phyloP scores from a whole-genome alignment of 352 stramenopile genomes.

The Pythium scleroteichum region DNA sequence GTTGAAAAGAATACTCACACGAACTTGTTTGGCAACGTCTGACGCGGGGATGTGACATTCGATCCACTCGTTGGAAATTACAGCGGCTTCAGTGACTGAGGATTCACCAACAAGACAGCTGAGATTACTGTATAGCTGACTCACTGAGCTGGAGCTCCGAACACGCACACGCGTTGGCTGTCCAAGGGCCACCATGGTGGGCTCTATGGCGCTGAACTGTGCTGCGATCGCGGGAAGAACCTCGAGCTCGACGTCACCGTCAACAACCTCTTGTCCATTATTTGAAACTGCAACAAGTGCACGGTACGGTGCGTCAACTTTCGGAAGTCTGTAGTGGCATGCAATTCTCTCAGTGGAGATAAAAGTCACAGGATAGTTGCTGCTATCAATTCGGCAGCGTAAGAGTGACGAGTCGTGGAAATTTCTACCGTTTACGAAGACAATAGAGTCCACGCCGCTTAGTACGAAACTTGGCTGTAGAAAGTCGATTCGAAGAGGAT shows the following conservation, averaged over 20 bases:
- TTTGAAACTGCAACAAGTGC: conserved; percentile 18
- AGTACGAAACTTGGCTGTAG: conserved; percentile 1
- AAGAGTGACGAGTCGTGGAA: conserved; percentile 50
- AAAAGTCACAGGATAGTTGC: conserved; percentile 28
- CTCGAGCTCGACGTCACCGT: conserved; percentile 16
- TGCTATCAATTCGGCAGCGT: conserved; percentile 34
- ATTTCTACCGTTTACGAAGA: conserved; percentile 31
- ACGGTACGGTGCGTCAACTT: conserved; percentile 19
- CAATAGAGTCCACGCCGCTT: conserved; percentile 1
- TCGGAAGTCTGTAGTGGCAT: not conserved
- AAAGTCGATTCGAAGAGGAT: conserved; percentile 7
- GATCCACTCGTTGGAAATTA: conserved; percentile 17
- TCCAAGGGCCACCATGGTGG: conserved; percentile 3
- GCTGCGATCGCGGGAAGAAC: not conserved
- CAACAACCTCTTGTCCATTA: conserved; percentile 25
- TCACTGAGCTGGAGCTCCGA: not conserved
- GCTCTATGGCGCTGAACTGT: conserved; percentile 12
- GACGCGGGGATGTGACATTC: conserved; percentile 14
- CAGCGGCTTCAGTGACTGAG: conserved; percentile 3
- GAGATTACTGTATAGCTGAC: conserved; percentile 2
- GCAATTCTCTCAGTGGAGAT: conserved; percentile 9
- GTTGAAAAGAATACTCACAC: conserved; percentile 14
- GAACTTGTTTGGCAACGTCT: conserved; percentile 2
- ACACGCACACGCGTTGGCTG: conserved; percentile 4
- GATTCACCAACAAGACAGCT: conserved; percentile 22